Percentiles rank a stretch among this genome's conserved stretches.
Evolutionary conservation across 1,284 basidiomycete genomes (phyloP).

Genomic region (Cystobasidium slooffiae): DNA sequence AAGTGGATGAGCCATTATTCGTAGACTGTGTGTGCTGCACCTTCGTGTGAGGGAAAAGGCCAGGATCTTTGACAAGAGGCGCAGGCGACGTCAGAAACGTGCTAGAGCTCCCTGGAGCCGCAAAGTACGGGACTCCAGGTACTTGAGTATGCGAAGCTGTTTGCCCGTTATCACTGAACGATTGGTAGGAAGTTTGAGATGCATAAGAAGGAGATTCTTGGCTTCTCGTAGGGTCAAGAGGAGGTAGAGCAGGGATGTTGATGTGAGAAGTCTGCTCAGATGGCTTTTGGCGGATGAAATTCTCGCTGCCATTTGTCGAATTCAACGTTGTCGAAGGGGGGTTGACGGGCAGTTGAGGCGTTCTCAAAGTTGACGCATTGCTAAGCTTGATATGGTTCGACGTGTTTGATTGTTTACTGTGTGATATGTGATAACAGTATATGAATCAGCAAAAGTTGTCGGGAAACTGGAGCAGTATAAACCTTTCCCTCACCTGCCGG

Average conservation of each 20-base stretch:
- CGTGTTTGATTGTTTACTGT: slow-evolving; percentile 3
- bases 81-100: slow-evolving; percentile 6
- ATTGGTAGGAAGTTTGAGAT: slow-evolving; percentile 6
- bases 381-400: no score
- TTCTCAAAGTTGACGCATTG: no score
- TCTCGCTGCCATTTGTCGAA: background rate
- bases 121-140: background rate
- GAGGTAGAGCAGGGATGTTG: background rate
- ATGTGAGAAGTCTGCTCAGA: slow-evolving; percentile 4
- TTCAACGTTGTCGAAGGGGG: no score
- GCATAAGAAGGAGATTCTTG: slow-evolving; percentile 18
- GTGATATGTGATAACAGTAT: no score
- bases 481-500: slow-evolving; percentile 13
- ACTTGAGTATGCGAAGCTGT: background rate
- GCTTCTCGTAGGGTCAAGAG: background rate
- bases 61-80: background rate
- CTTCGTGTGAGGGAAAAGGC: background rate
- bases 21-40: background rate
- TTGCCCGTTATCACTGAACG: slow-evolving; percentile 8
- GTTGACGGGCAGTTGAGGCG: no score
- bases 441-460: no score
- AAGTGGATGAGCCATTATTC: background rate
- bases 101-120: background rate
- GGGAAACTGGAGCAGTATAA: no score
- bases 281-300: background rate